These are phyloP conservation scores for Aureobasidium sp. DNA, from an alignment of 2,329 filamentous ascomycete species.

Conservation along the genomic window DNA sequence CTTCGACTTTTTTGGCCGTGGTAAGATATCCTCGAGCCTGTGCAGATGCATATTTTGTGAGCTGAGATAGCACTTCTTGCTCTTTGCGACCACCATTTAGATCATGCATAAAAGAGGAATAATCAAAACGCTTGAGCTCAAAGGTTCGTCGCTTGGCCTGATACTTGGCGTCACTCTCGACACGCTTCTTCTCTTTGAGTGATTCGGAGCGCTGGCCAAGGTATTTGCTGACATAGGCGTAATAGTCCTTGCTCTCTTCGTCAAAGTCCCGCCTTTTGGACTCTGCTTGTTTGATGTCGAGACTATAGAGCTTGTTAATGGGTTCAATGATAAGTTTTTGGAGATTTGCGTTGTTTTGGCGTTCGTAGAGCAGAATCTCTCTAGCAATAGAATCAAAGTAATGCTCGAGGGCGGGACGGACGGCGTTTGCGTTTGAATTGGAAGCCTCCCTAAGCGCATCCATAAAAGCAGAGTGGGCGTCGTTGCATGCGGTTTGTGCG, in stretches of 20 bases:
- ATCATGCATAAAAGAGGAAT: conserved; percentile 98
- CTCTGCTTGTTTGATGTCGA: conserved; percentile 97
- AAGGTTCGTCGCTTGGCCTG: conserved; percentile 90
- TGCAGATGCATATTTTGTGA: conserved; percentile 88
- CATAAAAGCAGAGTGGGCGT: conserved; percentile 74
- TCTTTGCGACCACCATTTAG: conserved; percentile 98
- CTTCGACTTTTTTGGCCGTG: conserved; percentile 81
- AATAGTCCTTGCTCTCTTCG: conserved; percentile 98
- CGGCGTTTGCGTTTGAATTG: conserved; percentile 85
- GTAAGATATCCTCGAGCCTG: conserved; percentile 78
- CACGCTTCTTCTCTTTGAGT: conserved; percentile 93
- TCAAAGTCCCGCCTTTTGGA: conserved; percentile 97
- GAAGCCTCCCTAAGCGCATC: conserved; percentile 82
- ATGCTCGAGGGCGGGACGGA: conserved; percentile 94
- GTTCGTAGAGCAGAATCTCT: conserved; percentile 83
- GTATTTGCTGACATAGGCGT: conserved; percentile 89
- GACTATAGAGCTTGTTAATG: conserved; percentile 79
- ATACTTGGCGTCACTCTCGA: conserved; percentile 92
- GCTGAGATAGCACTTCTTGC: conserved; percentile 87
- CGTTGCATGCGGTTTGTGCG: conserved; percentile 77
- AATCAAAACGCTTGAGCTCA: conserved; percentile 95
- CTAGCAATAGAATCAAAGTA: conserved; percentile 96
- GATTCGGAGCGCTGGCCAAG: conserved; percentile 95
- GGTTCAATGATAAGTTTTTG: conserved; percentile 95
- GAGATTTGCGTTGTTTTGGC: conserved; percentile 72